Evolutionary conservation across 1,284 basidiomycete genomes (phyloP).

Genomic region (Violaceomyces palustris): DNA sequence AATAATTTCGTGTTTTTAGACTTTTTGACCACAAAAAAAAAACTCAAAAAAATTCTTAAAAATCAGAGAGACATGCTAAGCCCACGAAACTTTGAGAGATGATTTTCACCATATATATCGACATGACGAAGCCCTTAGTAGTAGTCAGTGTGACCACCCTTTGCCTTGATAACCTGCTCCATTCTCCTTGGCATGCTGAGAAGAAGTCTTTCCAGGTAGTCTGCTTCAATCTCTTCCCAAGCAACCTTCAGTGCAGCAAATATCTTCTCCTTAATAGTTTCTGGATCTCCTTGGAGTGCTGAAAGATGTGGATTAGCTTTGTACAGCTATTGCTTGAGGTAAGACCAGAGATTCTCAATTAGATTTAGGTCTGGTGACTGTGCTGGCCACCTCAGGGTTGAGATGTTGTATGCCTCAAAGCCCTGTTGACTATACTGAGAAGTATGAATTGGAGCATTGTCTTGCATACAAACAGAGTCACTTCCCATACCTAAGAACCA

Average conservation of each 20-base stretch:
- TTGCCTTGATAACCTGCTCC: conserved; percentile 5
- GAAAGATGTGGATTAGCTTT: no score
- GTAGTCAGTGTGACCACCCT: conserved; percentile 10
- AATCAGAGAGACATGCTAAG: no score
- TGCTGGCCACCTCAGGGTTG: conserved; percentile 48
- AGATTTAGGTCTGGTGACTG: conserved; percentile 54
- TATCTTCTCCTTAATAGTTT: neutral
- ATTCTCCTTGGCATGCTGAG: conserved; percentile 9
- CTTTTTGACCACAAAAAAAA: no score
- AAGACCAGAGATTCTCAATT: conserved; percentile 54
- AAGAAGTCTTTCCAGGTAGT: conserved; percentile 2
- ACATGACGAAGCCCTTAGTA: neutral
- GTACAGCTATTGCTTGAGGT: conserved; percentile 2
- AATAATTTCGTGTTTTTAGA: no score
- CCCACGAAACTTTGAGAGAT: no score
- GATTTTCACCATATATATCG: no score
- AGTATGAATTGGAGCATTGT: conserved; percentile 51
- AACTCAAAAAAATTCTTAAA: no score
- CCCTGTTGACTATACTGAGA: conserved; percentile 9
- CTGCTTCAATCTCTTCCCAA: conserved; percentile 2
- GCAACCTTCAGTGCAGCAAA: neutral
- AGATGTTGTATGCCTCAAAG: conserved; percentile 43
- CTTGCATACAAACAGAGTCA: conserved; percentile 53
- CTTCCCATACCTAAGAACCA: neutral
- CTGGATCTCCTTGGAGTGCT: neutral